phyloP scores from a whole-genome alignment of 176 grass and related monocot species.

The Pharus latifolius region DNA sequence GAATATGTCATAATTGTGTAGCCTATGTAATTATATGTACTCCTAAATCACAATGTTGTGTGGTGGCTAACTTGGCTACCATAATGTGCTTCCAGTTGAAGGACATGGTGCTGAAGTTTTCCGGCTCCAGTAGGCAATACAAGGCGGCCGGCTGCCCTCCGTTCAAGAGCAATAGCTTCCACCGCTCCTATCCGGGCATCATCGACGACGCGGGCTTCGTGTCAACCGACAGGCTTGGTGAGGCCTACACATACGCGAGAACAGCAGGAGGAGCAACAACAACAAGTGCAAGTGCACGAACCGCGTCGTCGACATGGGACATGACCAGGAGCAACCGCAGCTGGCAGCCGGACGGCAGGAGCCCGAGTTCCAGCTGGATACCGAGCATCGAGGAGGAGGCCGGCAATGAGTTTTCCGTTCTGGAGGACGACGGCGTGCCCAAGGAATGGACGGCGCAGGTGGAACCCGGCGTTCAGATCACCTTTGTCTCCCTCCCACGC shows the following conservation, averaged over 20 bases:
- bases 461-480: slow-evolving; percentile 95
- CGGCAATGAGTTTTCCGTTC: slow-evolving; percentile 11
- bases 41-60: not conserved
- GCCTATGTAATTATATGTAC: too few relatives aligned
- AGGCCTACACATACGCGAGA: slow-evolving; percentile 20
- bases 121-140: slow-evolving; percentile 64
- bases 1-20: too few relatives aligned
- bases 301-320: slow-evolving; percentile 41
- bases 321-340: slow-evolving; percentile 7
- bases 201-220: slow-evolving; percentile 31
- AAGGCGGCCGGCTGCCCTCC: slow-evolving; percentile 33
- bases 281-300: not conserved
- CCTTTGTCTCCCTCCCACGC: slow-evolving; percentile 64
- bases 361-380: slow-evolving; percentile 1
- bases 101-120: slow-evolving; percentile 99
- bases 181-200: slow-evolving; percentile 31
- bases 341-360: slow-evolving; percentile 11
- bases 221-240: not conserved
- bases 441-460: slow-evolving; percentile 94
- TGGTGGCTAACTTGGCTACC: not conserved
- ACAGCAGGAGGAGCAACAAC: not conserved
- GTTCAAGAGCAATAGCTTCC: slow-evolving; percentile 34
- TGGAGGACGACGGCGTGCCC: slow-evolving; percentile 37
- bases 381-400: slow-evolving; percentile 2
- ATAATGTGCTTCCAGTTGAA: slow-evolving; percentile 62